Base-by-base conservation (phyloP, 768 basidiomycete genomes). In the Podaxis mareebaensis region DNA sequence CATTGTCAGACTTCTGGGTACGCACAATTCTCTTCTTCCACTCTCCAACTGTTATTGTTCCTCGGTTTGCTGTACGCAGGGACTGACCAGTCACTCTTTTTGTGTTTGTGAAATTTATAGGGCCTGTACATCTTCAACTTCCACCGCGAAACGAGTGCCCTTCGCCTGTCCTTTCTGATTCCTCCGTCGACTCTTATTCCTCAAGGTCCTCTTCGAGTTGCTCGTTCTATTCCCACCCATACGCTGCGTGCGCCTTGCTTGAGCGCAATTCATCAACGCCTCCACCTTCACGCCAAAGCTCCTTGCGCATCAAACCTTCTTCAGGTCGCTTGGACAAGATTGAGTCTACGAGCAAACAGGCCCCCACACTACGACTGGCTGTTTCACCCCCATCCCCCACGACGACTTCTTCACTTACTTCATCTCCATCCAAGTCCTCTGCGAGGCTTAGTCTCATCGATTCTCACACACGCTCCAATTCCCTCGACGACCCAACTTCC, bases 151-250 rank as follows among this genome's bases (percentile, higher is more conserved):
- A 52, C 63, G 55, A 40, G 55, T 12, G 63, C 30, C 61, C 64
- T 42, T 61, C 62, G 8, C 64, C 58, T 39, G 66, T 64, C 58
- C 61, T 52, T 15, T 71, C 72, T n/a, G 48, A 66, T 6, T 70
- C 71, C 22, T 74, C 77, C 8, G 22, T 68, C 38, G 70, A 70
- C 22, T 73, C 75, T 20, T 57, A 65, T 30, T 64, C 65, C 20
- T 73, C 74, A 2, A 69, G 53, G 36, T 69, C 74, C 39, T 68
- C 71, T 33, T 63, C 59, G 8, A 64, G 64, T 13, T 68, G 68
- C 20, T 60, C 66, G 22, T 56, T 67, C 20, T 55, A 55, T 26
- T 26, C 61, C 12, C 61, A 56, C 38, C 61, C 61, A 15, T 62
- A 62, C 61, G 58, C 61, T 57, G 60, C 54, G 60, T 60, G 36